Evolutionary conservation across 176 grass and related monocot genomes (phyloP).

Genomic region (Dendrocalamus sinicus): DNA sequence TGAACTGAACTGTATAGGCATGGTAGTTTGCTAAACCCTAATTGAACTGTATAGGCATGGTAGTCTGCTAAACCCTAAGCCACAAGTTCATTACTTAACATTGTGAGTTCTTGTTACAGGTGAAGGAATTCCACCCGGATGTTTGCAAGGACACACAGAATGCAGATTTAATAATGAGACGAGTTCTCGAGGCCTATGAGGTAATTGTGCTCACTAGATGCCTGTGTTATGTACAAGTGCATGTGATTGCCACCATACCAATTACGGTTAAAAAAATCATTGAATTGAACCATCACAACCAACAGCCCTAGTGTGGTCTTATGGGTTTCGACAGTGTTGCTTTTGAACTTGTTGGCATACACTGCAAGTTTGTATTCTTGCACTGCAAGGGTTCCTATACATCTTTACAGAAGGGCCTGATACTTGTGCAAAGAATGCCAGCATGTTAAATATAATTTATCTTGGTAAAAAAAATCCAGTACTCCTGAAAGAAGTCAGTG

Average conservation of each 20-base stretch:
- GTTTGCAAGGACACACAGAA: constrained; percentile 54
- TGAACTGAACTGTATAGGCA: not conserved
- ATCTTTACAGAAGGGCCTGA: not conserved
- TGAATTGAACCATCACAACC: not conserved
- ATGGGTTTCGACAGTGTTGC: not conserved
- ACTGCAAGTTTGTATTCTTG: not conserved
- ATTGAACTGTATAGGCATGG: not conserved
- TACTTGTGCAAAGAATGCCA: not conserved
- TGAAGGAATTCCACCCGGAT: constrained; percentile 69
- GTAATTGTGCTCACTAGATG: constrained; percentile 33
- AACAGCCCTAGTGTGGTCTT: not conserved
- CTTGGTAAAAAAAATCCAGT: too few species aligned
- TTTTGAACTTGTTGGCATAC: not conserved
- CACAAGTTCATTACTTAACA: not conserved
- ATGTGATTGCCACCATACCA: constrained; percentile 7
- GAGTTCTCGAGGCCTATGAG: constrained; percentile 60
- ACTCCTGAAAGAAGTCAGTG: not conserved
- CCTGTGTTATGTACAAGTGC: not conserved
- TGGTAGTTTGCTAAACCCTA: not conserved
- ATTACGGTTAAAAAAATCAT: not conserved
- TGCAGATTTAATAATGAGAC: constrained; percentile 58
- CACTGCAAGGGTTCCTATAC: not conserved
- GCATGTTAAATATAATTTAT: not conserved
- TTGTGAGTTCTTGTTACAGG: constrained; percentile 38
- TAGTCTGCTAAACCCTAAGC: not conserved